Evolutionary conservation across 2,329 filamentous ascomycete species (phyloP), one percentile per base, ranked within the genome.

Genomic region (Ilyonectria destructans): DNA sequence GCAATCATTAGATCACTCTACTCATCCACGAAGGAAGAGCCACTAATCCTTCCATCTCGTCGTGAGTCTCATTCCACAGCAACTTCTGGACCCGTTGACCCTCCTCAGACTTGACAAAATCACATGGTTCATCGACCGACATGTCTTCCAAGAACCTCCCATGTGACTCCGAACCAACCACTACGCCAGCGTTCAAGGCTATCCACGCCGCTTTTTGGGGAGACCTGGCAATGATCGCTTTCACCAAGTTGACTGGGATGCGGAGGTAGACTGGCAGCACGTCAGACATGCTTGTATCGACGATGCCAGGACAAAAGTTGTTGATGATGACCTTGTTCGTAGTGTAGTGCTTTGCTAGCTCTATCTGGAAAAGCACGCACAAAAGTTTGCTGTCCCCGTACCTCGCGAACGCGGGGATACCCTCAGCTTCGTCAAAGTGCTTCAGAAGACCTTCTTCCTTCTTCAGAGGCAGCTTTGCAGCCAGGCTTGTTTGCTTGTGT

Each of bases 301-400:
- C 54, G 43, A 71, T 35, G 1, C 69, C 69, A 1, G 71, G 71
- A 6, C 64, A 71, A 35, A 70, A 65, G 19, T 60, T 55, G 61
- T 73, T 73, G 46, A 73, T 23, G 56, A 73, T 66, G 40, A 73
- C 66, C 33, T 61, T 69, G 21, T 63, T 48, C 1, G 35, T 17
- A 10, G 43, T 23, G 2, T 71, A 67, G 2, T 52, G 70, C 2
- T n/a, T 12, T 0, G 69, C 65, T 1, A 77, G 26, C 21, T 76
- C 67, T 1, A 56, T 60, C 5, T 69, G 64, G 62, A 77, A 71
- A 26, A 76, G 58, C 1, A 67, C 64, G 8, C 58, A 46, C 23
- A 73, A 54, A 2, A 73, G 51, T 29, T 73, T 73, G 43, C 65
- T 70, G 48, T 70, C 66, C 4, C 54, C 48, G 37, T 73, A 73